phyloP scores from a whole-genome alignment of 1,284 basidiomycete genomes.

The Boletus calvinii region DNA sequence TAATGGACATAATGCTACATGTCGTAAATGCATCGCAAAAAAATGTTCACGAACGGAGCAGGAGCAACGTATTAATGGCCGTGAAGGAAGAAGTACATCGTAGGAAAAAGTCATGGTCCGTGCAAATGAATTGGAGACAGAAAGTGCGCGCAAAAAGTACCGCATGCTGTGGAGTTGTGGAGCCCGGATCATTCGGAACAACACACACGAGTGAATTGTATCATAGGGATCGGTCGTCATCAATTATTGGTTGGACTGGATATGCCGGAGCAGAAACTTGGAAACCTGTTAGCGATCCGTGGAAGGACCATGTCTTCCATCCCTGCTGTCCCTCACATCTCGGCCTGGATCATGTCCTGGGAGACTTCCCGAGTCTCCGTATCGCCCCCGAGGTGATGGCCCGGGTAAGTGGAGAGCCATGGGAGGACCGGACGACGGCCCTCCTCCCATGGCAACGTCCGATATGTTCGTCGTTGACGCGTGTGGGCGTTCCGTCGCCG shows the following conservation, averaged over 20 bases:
- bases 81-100: slow-evolving; percentile 6
- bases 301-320: slow-evolving; percentile 31
- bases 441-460: slow-evolving; percentile 34
- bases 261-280: slow-evolving; percentile 3
- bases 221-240: slow-evolving; percentile 11
- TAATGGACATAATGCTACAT: slow-evolving; percentile 20
- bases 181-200: slow-evolving; percentile 17
- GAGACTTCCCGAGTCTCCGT: slow-evolving; percentile 24
- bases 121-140: slow-evolving; percentile 16
- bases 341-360: slow-evolving; percentile 23
- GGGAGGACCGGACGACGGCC: slow-evolving; percentile 19
- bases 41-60: slow-evolving; percentile 7
- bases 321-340: slow-evolving; percentile 29
- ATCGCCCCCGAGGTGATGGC: slow-evolving; percentile 29
- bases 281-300: slow-evolving; percentile 25
- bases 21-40: slow-evolving; percentile 24
- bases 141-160: slow-evolving; percentile 6
- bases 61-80: slow-evolving; percentile 10
- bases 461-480: slow-evolving; percentile 20
- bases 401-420: slow-evolving; percentile 31
- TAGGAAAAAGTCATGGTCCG: slow-evolving; percentile 21
- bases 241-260: not conserved
- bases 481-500: slow-evolving; percentile 25
- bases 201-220: slow-evolving; percentile 1
- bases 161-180: slow-evolving; percentile 15